phyloP scores from a whole-genome alignment of 2,329 filamentous ascomycete genomes.

The Tolypocladium tundrense region DNA sequence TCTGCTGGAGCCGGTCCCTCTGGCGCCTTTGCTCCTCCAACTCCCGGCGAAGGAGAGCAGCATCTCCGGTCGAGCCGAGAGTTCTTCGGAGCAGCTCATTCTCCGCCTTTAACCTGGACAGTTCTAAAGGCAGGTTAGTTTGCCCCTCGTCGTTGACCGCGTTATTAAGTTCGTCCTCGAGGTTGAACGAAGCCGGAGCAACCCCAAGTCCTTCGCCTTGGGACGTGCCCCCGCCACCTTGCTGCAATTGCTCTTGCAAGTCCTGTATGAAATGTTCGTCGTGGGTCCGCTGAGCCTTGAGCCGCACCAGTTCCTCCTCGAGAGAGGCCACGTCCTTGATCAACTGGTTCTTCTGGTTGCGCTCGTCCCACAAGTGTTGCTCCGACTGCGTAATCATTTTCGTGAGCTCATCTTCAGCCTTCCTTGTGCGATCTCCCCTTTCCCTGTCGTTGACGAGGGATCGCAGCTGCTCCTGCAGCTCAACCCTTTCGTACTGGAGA shows the following conservation, averaged over 20 bases:
- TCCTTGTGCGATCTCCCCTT: slow-evolving; percentile 19
- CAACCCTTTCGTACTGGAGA: slow-evolving; percentile 43
- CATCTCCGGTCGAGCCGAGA: slow-evolving; percentile 42
- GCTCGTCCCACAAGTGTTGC: slow-evolving; percentile 30
- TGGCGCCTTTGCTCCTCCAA: slow-evolving; percentile 43
- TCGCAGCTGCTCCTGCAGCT: slow-evolving; percentile 37
- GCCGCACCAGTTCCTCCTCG: slow-evolving; percentile 35
- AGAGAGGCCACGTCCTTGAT: slow-evolving; percentile 33
- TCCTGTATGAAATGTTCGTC: slow-evolving; percentile 47
- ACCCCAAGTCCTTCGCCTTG: slow-evolving; percentile 10
- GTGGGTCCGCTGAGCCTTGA: slow-evolving; percentile 34
- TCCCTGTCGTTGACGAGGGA: slow-evolving; percentile 25
- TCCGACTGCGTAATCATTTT: slow-evolving; percentile 31
- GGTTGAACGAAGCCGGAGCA: slow-evolving; percentile 24
- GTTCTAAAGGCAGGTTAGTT: slow-evolving; percentile 36
- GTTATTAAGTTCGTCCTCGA: slow-evolving; percentile 51
- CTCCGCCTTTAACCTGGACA: slow-evolving; percentile 51
- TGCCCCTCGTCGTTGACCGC: slow-evolving; percentile 28
- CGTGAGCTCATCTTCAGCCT: slow-evolving; percentile 28
- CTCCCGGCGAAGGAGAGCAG: slow-evolving; percentile 42
- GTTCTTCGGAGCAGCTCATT: slow-evolving; percentile 48
- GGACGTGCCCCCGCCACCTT: slow-evolving; percentile 15
- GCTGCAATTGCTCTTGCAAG: slow-evolving; percentile 47
- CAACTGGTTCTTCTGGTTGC: slow-evolving; percentile 34
- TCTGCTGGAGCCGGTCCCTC: slow-evolving; percentile 40